Base-by-base conservation (phyloP, 2,329 filamentous ascomycete species). In the Ophiostoma sp. region DNA sequence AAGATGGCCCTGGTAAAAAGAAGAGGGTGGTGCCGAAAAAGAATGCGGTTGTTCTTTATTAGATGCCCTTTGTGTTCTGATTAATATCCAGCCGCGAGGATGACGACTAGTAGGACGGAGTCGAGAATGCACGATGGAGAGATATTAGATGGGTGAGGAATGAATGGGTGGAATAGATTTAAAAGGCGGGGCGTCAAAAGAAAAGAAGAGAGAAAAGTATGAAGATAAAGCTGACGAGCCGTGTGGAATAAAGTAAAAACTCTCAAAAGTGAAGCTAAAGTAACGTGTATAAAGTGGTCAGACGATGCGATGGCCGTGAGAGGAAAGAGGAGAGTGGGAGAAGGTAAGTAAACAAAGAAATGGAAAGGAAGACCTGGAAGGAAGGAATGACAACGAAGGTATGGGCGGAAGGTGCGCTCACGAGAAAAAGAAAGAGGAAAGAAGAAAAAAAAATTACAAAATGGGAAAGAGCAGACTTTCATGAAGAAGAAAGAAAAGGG, bases 301-400 rank as follows among this genome's bases (percentile, higher is more conserved):
- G 22, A 45, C 69, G 36, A 57, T 57, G 33, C 6, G 48, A 45
- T 70, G 48, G n/a, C 68, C 17, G 9, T 42, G 25, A 28, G 36
- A 25, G 36, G 55, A 11, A 61, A 61, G 57, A 61, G 12, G n/a
- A 9, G 12, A 39, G 61, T 45, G 22, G 36, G 36, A 70, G 33
- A 70, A 70, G 25, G 39, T 25, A 63, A 63, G 50, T 31, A 70
- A 73, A 52, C 55, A 55, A 36, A 64, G 39, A 64, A 73, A 36
- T 19, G 45, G 48, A 71, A 73, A 64, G 22, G 50, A 39, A 33
- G 72, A 66, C 69, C 45, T 42, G 63, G 48, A 7, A 70, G 69
- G 39, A 71, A 71, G 55, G 57, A 71, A 25, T 22, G 36, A 45
- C 19, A 36, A 69, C 45, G 28, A 69, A 22, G 36, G 66, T 45